These are phyloP conservation scores for Cladosporium sp. DNA, from an alignment of 2,329 filamentous ascomycete genomes.

Conservation along the genomic window DNA sequence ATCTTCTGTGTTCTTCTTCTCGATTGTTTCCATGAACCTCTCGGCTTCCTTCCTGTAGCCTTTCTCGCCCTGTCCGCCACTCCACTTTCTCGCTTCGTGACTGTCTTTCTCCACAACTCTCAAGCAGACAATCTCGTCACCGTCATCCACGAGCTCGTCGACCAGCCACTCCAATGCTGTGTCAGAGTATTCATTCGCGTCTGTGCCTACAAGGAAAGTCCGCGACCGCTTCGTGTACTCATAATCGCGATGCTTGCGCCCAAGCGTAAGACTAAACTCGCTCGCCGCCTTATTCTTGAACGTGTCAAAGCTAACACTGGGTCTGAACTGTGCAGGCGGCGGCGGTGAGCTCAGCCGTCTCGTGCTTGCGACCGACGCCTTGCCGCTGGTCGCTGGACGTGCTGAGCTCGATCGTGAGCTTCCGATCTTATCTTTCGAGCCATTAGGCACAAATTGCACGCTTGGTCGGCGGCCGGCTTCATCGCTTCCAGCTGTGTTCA, in stretches of 20 bases:
- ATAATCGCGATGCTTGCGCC: conserved; percentile 82
- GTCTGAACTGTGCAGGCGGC: conserved; percentile 53
- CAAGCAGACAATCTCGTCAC: conserved; percentile 88
- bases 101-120: conserved; percentile 81
- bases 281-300: conserved; percentile 64
- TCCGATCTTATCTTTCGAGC: conserved; percentile 17
- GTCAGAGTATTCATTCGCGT: conserved; percentile 87
- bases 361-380: conserved; percentile 10
- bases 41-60: conserved; percentile 72
- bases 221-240: conserved; percentile 74
- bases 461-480: conserved; percentile 27
- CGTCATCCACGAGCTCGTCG: conserved; percentile 87
- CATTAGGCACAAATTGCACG: conserved; percentile 34
- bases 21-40: conserved; percentile 68
- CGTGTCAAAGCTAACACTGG: conserved; percentile 70
- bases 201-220: conserved; percentile 85
- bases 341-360: conserved; percentile 29
- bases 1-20: conserved; percentile 75
- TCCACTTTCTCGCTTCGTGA: conserved; percentile 51
- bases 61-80: conserved; percentile 43
- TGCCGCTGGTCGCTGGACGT: conserved; percentile 19
- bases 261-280: conserved; percentile 75
- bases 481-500: conserved; percentile 20
- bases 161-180: conserved; percentile 90
- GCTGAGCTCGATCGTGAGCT: conserved; percentile 28